Percentiles rank a stretch among this genome's conserved stretches.
Evolutionary conservation across 352 stramenopile species (phyloP).

Genomic region (Achlya hypogyna): DNA sequence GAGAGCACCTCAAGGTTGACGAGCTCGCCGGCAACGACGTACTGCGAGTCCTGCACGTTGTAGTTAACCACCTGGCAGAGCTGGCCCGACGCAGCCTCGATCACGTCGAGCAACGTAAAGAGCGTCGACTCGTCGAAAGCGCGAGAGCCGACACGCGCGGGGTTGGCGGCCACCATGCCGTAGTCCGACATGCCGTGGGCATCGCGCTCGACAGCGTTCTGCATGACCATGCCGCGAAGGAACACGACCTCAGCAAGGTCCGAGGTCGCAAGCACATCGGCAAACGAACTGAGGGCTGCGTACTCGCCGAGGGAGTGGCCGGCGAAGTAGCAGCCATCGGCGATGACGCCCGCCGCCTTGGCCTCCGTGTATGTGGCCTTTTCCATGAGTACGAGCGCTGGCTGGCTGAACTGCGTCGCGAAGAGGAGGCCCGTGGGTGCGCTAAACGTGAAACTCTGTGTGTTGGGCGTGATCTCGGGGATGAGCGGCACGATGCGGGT

Average conservation of each 20-base stretch:
- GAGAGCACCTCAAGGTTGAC: conserved; percentile 75
- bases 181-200: conserved; percentile 70
- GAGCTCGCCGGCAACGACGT: conserved; percentile 76
- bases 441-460: conserved; percentile 79
- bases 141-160: conserved; percentile 53
- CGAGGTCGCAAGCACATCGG: conserved; percentile 53
- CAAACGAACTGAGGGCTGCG: conserved; percentile 69
- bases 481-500: conserved; percentile 51
- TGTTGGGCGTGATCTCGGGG: conserved; percentile 69
- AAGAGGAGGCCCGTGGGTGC: conserved; percentile 68
- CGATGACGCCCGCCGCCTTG: conserved; percentile 53
- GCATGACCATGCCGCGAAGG: conserved; percentile 51
- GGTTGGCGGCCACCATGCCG: conserved; percentile 80
- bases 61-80: conserved; percentile 85
- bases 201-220: conserved; percentile 39
- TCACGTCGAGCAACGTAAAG: conserved; percentile 57
- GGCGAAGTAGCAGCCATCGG: conserved; percentile 65
- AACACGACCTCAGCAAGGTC: conserved; percentile 79
- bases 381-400: conserved; percentile 69
- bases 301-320: conserved; percentile 87
- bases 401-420: conserved; percentile 80
- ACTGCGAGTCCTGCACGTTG: conserved; percentile 78
- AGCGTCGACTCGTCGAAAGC: conserved; percentile 55
- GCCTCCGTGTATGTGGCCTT: conserved; percentile 83
- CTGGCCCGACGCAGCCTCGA: conserved; percentile 48